Percentiles rank a stretch among this genome's conserved stretches.
Conservation (phyloP, 257 asterid species). For the Schizonepeta tenuifolia region DNA sequence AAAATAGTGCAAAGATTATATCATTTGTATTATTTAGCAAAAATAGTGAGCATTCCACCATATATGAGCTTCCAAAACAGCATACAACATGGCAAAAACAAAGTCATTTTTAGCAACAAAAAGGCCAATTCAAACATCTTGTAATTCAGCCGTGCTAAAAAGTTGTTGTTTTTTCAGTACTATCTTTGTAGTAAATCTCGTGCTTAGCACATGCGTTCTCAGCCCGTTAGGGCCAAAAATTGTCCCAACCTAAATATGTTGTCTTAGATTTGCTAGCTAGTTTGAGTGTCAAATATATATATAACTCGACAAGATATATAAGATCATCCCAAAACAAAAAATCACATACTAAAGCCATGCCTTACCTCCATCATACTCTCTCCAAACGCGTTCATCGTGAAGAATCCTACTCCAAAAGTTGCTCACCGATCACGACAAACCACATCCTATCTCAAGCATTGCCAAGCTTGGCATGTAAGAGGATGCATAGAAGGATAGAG, state of each 20-base stretch:
- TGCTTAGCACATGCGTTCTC: no score
- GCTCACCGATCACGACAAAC: constrained; percentile 25
- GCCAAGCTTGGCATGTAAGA: constrained; percentile 43
- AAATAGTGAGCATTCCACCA: no score
- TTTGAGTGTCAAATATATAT: neutral
- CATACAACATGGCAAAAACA: no score
- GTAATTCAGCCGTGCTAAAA: no score
- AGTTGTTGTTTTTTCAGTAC: no score
- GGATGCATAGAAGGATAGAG: constrained; percentile 31
- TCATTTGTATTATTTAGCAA: no score
- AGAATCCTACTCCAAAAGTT: constrained; percentile 13
- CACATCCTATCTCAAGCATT: constrained; percentile 41
- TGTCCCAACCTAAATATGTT: neutral
- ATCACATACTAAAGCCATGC: neutral
- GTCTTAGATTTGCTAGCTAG: neutral
- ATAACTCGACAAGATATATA: neutral
- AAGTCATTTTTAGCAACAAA: no score
- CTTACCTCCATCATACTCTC: neutral
- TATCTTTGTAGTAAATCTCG: no score
- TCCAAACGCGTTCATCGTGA: neutral
- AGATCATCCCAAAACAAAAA: neutral
- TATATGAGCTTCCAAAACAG: no score
- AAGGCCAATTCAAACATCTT: no score
- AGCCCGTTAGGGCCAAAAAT: no score
- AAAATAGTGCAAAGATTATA: no score